Evolutionary conservation across 179 eudicot species (phyloP), one percentile per base, ranked within the genome.

Genomic region (Spergularia azorica): DNA sequence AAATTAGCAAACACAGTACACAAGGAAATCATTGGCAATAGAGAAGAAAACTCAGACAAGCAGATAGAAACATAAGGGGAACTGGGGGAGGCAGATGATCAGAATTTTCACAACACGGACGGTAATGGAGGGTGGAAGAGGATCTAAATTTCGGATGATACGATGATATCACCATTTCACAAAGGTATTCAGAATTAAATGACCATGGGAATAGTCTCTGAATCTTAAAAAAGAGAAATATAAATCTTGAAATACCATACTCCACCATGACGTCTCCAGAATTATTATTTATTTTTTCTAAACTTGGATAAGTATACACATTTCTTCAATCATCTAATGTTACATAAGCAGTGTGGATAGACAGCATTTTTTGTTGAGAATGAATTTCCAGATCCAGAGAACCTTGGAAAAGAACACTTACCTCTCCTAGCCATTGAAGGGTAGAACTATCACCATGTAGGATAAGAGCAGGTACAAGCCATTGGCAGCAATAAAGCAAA

Each of bases 381-480:
- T 39, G 17, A 43, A 72, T 58, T 59, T 41, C 26, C 21, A 55
- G 54, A 41, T 6, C 71, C 72, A 38, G 74, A 39, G 67, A 57
- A 43, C 21, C 21, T 52, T 58, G 39, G 36, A 52, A 69, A 15
- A 79, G 54, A 16, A 41, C 52, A 17, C 5, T 18, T 57, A 91
- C 99, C 89, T 82, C 87, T 62, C 97, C 89, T 80, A 90, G 83
- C 90, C 90, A 91, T 46, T 86, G 81, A 73, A 95, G 84, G 80
- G 86, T 83, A 72, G 89, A 79, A 76, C 80, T 79, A 71, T 90
- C 91, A 63, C 81, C 97, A 70, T 87, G 83, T 89, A 95, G 80
- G 73, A 95, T 76, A 72, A 95, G 84, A 80, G 97, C 93, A 75
- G 99, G 95, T 71, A 95, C 91, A 73, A 95, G 95, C 99, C 99